A percentile compares a stretch with the other conserved stretches of the same genome.
These are phyloP conservation scores for Ballota nigra DNA, from an alignment of 257 asterid species.

Conservation along the genomic window DNA sequence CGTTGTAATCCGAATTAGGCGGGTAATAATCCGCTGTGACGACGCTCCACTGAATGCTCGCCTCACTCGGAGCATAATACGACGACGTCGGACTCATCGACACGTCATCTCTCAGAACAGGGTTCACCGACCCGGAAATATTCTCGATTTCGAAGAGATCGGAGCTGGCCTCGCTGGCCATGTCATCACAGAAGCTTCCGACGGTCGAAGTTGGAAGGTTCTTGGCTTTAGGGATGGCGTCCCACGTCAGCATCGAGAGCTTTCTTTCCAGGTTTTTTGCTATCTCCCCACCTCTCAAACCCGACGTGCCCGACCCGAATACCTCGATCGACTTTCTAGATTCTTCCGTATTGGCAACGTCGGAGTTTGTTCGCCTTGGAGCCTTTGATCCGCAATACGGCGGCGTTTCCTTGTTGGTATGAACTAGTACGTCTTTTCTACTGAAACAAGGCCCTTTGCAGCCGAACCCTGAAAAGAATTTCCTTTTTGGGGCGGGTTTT, in stretches of 20 bases:
- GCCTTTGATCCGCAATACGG: too few relatives aligned
- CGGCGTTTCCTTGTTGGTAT: too few relatives aligned
- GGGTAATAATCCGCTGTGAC: slow-evolving; percentile 46
- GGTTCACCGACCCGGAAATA: slow-evolving; percentile 30
- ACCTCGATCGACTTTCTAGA: slow-evolving; percentile 58
- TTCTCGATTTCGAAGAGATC: slow-evolving; percentile 75
- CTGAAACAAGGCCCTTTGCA: slow-evolving; percentile 54
- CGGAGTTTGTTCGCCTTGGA: neutral
- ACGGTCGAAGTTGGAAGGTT: slow-evolving; percentile 24
- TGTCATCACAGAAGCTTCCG: slow-evolving; percentile 43
- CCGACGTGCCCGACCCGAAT: slow-evolving; percentile 41
- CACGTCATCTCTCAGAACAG: neutral
- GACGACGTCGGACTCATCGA: slow-evolving; percentile 38
- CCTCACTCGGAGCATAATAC: slow-evolving; percentile 68
- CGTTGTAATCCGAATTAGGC: neutral
- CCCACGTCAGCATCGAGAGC: slow-evolving; percentile 76
- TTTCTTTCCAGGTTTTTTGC: slow-evolving; percentile 52
- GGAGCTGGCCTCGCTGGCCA: slow-evolving; percentile 65
- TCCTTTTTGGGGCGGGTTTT: slow-evolving; percentile 4
- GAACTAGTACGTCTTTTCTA: slow-evolving; percentile 27
- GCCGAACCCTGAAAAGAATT: slow-evolving; percentile 35
- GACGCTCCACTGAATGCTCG: slow-evolving; percentile 74
- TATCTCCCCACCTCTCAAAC: slow-evolving; percentile 25
- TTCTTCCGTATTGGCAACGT: slow-evolving; percentile 26
- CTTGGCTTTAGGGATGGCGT: slow-evolving; percentile 54